Evolutionary conservation across 371 early-diverging fungal species (phyloP).

Genomic region (Basidiobolus heterosporus): DNA sequence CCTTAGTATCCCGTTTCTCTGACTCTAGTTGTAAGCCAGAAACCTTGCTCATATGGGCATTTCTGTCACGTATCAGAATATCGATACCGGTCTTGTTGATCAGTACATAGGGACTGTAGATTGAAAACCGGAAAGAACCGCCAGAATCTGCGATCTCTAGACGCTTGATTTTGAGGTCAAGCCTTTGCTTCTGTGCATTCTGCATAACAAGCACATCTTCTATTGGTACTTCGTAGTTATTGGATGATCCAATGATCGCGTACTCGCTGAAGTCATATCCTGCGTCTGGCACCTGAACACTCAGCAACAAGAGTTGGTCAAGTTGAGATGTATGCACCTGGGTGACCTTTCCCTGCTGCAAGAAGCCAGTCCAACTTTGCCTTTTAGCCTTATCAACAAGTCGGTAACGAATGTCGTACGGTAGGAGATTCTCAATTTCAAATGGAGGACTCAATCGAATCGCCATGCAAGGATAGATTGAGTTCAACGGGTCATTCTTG

Average conservation of each 20-base stretch:
- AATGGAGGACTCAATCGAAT: conserved; percentile 76
- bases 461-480: conserved; percentile 65
- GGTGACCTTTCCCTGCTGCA: conserved; percentile 53
- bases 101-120: conserved; percentile 61
- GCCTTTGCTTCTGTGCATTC: not conserved
- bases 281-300: conserved; percentile 54
- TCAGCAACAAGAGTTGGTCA: conserved; percentile 58
- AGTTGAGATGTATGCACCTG: conserved; percentile 78
- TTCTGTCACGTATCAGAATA: conserved; percentile 21
- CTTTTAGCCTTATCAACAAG: conserved; percentile 56
- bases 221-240: conserved; percentile 36
- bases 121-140: conserved; percentile 43
- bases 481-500: conserved; percentile 24
- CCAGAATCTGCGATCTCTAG: conserved; percentile 44
- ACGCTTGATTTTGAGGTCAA: not conserved
- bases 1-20: too few relatives aligned
- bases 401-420: conserved; percentile 38
- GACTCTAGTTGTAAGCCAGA: conserved; percentile 37
- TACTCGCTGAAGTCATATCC: conserved; percentile 11
- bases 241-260: not conserved
- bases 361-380: conserved; percentile 39
- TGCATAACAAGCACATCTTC: conserved; percentile 66
- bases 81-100: conserved; percentile 82
- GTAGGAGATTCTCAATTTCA: conserved; percentile 87
- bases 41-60: conserved; percentile 35